Conservation (phyloP, 352 stramenopile genomes). For the Phytophthora tubulina region DNA sequence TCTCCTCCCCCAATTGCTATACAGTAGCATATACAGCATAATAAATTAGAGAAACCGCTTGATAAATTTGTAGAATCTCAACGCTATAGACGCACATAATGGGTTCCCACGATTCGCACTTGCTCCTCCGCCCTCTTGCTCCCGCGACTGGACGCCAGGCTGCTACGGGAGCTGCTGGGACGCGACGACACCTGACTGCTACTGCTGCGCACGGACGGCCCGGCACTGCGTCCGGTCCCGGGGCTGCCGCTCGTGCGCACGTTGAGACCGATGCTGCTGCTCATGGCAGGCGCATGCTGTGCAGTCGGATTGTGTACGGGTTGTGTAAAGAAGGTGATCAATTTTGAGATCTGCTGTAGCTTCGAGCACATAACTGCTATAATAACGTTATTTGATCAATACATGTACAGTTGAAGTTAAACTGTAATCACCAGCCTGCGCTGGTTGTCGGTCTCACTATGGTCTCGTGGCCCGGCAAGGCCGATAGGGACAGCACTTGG, state of each 20-base stretch:
- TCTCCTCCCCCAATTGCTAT: constrained; percentile 92
- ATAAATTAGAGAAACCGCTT: background rate
- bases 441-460: constrained; percentile 59
- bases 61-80: constrained; percentile 8
- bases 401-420: too few relatives aligned
- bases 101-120: constrained; percentile 76
- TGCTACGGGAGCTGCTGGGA: constrained; percentile 20
- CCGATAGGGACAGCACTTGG: constrained; percentile 73
- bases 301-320: constrained; percentile 4
- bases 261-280: constrained; percentile 32
- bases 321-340: constrained; percentile 1
- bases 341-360: constrained; percentile 2
- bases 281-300: constrained; percentile 36
- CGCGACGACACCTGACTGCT: constrained; percentile 23
- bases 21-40: constrained; percentile 15
- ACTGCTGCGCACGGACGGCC: constrained; percentile 2
- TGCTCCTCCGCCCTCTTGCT: constrained; percentile 55
- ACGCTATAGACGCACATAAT: constrained; percentile 60
- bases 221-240: background rate
- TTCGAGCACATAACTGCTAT: too few relatives aligned
- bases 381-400: too few relatives aligned
- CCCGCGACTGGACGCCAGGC: constrained; percentile 33
- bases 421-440: constrained; percentile 40
- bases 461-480: constrained; percentile 52
- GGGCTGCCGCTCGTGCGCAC: constrained; percentile 35